Conservation (phyloP, 805 yeast genomes). For the Pichia insulana region DNA sequence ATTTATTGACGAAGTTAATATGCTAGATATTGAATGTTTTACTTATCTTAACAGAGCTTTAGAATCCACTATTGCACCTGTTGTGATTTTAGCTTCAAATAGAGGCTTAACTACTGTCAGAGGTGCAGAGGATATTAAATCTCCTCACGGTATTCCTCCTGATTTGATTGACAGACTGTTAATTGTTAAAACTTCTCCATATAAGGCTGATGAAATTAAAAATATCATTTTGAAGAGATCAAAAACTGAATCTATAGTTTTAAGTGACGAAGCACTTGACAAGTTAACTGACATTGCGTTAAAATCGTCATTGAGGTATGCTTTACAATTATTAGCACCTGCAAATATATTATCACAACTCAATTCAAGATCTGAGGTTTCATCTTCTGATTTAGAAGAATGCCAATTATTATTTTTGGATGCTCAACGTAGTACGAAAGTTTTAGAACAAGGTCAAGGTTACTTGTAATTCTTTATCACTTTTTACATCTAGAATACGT, state of each 20-base stretch:
- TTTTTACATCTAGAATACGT: slow-evolving; percentile 10
- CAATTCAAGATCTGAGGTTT: slow-evolving; percentile 58
- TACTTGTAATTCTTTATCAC: slow-evolving; percentile 14
- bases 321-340: slow-evolving; percentile 84
- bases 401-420: slow-evolving; percentile 83
- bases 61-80: slow-evolving; percentile 94
- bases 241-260: slow-evolving; percentile 86
- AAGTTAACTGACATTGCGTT: slow-evolving; percentile 82
- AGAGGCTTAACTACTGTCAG: slow-evolving; percentile 90
- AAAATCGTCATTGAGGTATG: slow-evolving; percentile 87
- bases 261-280: slow-evolving; percentile 74
- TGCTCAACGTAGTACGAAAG: slow-evolving; percentile 80
- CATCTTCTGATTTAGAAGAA: slow-evolving; percentile 81
- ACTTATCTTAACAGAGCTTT: slow-evolving; percentile 92
- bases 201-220: slow-evolving; percentile 74
- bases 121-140: slow-evolving; percentile 77
- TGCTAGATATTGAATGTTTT: slow-evolving; percentile 96
- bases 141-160: slow-evolving; percentile 96
- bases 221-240: slow-evolving; percentile 85
- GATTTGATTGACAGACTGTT: slow-evolving; percentile 91
- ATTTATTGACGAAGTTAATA: slow-evolving; percentile 96
- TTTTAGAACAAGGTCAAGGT: slow-evolving; percentile 47
- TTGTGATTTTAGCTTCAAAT: slow-evolving; percentile 96
- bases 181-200: slow-evolving; percentile 78
- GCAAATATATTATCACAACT: slow-evolving; percentile 71